These are phyloP conservation scores for Xylariaceae sp. DNA, from an alignment of 2,329 filamentous ascomycete species.

Conservation along the genomic window DNA sequence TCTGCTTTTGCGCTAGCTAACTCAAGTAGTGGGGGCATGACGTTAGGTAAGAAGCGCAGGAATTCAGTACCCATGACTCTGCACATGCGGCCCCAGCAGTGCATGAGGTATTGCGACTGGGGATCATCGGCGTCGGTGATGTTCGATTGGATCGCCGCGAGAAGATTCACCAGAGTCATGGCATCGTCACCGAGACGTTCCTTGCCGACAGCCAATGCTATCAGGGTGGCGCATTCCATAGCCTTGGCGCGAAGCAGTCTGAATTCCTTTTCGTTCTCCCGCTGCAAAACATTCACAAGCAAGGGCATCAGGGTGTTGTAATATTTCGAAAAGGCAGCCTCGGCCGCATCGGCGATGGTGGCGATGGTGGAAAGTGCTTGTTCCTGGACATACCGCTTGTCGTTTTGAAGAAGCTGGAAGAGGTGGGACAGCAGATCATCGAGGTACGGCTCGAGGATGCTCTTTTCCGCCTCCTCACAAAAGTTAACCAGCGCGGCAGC, in stretches of 20 bases:
- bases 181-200: constrained; percentile 89
- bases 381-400: constrained; percentile 96
- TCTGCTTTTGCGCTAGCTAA: constrained; percentile 95
- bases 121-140: constrained; percentile 93
- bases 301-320: constrained; percentile 96
- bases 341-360: constrained; percentile 97
- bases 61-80: constrained; percentile 90
- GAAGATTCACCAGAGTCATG: constrained; percentile 80
- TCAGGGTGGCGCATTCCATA: constrained; percentile 98
- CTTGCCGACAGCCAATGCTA: constrained; percentile 92
- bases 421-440: constrained; percentile 84
- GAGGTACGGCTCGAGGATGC: constrained; percentile 87
- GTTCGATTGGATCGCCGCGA: constrained; percentile 82
- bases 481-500: constrained; percentile 99
- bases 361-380: constrained; percentile 97
- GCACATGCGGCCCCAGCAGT: constrained; percentile 99
- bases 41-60: constrained; percentile 85
- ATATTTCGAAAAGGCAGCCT: constrained; percentile 92
- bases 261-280: constrained; percentile 93
- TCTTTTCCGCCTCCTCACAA: constrained; percentile 96
- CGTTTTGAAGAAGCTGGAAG: constrained; percentile 84
- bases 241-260: constrained; percentile 91
- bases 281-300: constrained; percentile 83
- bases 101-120: constrained; percentile 93
- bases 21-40: constrained; percentile 92